Evolutionary conservation across 495 filamentous ascomycete species (phyloP).

Genomic region (Penicillium coffeae): DNA sequence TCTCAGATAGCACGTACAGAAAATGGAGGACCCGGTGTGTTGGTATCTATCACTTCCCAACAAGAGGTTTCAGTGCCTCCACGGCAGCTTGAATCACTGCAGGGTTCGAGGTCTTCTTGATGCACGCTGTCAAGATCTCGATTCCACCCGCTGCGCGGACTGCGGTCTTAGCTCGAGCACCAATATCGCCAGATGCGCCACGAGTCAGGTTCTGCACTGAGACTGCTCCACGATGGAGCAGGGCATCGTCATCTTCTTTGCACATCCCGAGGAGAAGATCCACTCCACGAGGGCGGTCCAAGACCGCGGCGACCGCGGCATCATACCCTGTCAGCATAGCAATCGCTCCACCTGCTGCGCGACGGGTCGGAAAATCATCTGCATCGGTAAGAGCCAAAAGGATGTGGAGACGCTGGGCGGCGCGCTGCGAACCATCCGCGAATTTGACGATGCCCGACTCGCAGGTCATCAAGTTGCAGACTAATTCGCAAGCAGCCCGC

Average conservation of each 20-base stretch:
- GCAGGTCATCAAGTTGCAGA: slow-evolving; percentile 86
- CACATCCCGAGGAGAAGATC: slow-evolving; percentile 70
- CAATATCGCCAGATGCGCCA: slow-evolving; percentile 39
- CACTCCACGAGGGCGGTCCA: slow-evolving; percentile 65
- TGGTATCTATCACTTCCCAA: slow-evolving; percentile 37
- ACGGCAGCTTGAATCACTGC: slow-evolving; percentile 63
- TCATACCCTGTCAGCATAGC: slow-evolving; percentile 80
- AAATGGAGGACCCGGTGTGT: too few relatives aligned
- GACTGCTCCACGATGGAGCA: slow-evolving; percentile 75
- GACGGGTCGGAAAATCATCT: slow-evolving; percentile 72
- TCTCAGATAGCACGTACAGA: too few relatives aligned
- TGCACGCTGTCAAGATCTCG: slow-evolving; percentile 56
- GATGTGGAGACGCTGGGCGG: slow-evolving; percentile 71
- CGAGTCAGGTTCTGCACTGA: slow-evolving; percentile 55
- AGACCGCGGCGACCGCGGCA: slow-evolving; percentile 60
- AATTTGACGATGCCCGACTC: slow-evolving; percentile 72
- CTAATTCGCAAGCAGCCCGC: slow-evolving; percentile 78
- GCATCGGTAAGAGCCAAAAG: slow-evolving; percentile 82
- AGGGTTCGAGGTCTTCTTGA: slow-evolving; percentile 59
- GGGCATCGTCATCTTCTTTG: slow-evolving; percentile 66
- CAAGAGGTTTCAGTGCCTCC: slow-evolving; percentile 57
- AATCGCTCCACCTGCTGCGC: slow-evolving; percentile 82
- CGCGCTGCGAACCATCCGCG: slow-evolving; percentile 63
- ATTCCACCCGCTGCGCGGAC: slow-evolving; percentile 49
- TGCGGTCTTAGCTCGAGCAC: slow-evolving; percentile 34